These are phyloP conservation scores for Hymenoscyphus albidus DNA, from an alignment of 2,329 filamentous ascomycete species.

Conservation along the genomic window DNA sequence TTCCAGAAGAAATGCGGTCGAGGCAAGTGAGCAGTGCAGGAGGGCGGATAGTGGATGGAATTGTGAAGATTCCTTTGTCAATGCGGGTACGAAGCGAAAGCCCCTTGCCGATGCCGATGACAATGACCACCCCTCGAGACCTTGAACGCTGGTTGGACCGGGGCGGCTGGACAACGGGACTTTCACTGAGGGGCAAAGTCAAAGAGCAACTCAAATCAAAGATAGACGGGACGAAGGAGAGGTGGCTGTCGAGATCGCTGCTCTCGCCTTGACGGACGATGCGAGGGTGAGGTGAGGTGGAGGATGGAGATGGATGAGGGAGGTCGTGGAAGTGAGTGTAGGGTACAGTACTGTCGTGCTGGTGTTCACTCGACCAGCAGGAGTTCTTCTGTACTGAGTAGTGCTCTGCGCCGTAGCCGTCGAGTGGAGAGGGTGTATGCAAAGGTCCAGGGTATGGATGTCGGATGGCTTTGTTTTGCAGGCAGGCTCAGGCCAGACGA, in stretches of 20 bases:
- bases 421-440: neutral
- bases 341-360: neutral
- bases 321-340: neutral
- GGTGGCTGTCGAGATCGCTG: neutral
- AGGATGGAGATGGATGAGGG: neutral
- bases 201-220: neutral
- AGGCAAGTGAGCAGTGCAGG: neutral
- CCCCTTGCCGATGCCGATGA: constrained; percentile 8
- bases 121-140: neutral
- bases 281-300: no score
- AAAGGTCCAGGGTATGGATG: neutral
- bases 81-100: constrained; percentile 13
- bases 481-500: neutral
- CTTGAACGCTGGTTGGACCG: constrained; percentile 1
- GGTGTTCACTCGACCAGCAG: neutral
- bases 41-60: neutral
- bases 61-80: constrained; percentile 12
- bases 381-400: neutral
- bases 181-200: neutral
- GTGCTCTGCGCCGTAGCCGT: neutral
- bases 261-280: neutral
- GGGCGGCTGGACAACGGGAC: neutral
- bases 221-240: neutral
- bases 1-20: neutral
- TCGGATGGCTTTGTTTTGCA: neutral